Conservation (phyloP, 2,329 filamentous ascomycete species). For the Calonectria montana region DNA sequence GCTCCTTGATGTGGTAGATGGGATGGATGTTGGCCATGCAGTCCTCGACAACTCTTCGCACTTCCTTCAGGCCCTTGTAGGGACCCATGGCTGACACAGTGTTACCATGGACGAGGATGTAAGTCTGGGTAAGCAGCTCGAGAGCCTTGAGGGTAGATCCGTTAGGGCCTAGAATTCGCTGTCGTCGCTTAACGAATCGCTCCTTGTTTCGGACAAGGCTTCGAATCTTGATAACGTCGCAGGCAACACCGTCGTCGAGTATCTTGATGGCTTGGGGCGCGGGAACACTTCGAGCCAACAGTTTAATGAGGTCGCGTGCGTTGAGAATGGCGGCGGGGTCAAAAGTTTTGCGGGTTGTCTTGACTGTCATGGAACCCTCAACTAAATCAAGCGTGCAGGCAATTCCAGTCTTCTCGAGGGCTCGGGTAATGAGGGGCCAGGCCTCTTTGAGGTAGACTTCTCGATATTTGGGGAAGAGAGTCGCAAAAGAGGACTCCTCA, state of each 20-base stretch:
- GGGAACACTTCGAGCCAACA: constrained; percentile 90
- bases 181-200: constrained; percentile 92
- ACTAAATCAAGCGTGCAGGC: constrained; percentile 94
- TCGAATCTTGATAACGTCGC: constrained; percentile 96
- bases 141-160: constrained; percentile 94
- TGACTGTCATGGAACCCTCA: constrained; percentile 96
- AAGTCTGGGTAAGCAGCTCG: constrained; percentile 89
- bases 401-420: constrained; percentile 88
- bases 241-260: constrained; percentile 89
- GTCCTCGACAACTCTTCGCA: constrained; percentile 89
- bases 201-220: constrained; percentile 94
- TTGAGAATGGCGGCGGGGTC: constrained; percentile 95
- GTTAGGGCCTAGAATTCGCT: constrained; percentile 90
- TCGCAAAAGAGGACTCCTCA: constrained; percentile 91
- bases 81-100: constrained; percentile 93
- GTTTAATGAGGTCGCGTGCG: constrained; percentile 92
- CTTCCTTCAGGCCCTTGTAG: constrained; percentile 93
- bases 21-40: constrained; percentile 98
- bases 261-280: constrained; percentile 95
- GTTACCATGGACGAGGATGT: constrained; percentile 96
- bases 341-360: constrained; percentile 90
- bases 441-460: constrained; percentile 93
- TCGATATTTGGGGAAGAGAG: constrained; percentile 94
- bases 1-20: constrained; percentile 81
- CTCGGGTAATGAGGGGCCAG: constrained; percentile 90